These are phyloP conservation scores for Diplodia corticola DNA, from an alignment of 2,329 filamentous ascomycete species.

Conservation along the genomic window DNA sequence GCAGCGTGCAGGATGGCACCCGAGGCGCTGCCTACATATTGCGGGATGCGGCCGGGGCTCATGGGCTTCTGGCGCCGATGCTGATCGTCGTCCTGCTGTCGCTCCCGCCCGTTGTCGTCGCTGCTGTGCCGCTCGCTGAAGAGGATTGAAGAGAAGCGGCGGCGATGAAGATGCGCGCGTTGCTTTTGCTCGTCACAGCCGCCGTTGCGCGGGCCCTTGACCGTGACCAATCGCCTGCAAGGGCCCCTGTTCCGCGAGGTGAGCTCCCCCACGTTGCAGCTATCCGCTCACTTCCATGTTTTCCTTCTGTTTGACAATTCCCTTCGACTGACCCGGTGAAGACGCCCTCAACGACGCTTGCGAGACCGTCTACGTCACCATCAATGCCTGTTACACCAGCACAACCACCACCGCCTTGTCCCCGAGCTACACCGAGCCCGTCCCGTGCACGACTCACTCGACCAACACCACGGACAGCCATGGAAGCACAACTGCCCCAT, in stretches of 20 bases:
- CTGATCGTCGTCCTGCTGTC: slow-evolving; percentile 1
- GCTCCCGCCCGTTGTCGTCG: not conserved
- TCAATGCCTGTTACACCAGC: not conserved
- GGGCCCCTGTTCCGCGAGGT: not conserved
- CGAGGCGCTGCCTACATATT: slow-evolving; percentile 16
- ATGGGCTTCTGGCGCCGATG: not conserved
- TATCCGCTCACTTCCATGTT: not conserved
- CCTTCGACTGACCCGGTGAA: not conserved
- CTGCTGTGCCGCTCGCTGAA: not conserved
- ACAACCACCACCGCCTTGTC: not conserved
- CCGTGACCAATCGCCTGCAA: not conserved
- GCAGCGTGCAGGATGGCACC: slow-evolving; percentile 3
- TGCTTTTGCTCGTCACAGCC: not conserved
- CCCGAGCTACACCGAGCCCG: not conserved
- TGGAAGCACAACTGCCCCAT: too few relatives aligned
- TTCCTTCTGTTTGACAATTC: not conserved
- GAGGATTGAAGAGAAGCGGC: not conserved
- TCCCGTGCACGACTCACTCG: not conserved
- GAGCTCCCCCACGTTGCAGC: not conserved
- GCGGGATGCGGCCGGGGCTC: not conserved
- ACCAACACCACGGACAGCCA: not conserved
- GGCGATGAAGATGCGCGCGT: not conserved
- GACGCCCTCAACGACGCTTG: not conserved
- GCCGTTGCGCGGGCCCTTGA: not conserved
- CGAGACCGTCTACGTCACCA: slow-evolving; percentile 3